phyloP scores from a whole-genome alignment of 1,284 basidiomycete genomes.

The Xerocomus cyaneibrunnescens region DNA sequence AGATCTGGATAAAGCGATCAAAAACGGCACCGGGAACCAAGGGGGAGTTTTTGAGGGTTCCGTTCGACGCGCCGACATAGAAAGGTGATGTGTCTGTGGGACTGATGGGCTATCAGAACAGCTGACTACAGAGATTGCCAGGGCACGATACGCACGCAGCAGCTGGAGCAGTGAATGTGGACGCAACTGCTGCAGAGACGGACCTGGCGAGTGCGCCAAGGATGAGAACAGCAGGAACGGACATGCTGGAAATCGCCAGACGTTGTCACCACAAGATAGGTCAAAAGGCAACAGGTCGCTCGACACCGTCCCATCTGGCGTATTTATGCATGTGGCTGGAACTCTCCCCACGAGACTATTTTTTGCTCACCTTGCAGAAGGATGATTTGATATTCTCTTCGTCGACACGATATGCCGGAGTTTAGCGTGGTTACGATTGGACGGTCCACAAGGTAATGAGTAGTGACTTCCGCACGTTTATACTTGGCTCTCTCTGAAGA shows the following conservation, averaged over 20 bases:
- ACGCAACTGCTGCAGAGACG: slow-evolving; percentile 26
- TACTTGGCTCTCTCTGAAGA: background rate
- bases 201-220: slow-evolving; percentile 21
- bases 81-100: slow-evolving; percentile 31
- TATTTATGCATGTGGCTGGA: slow-evolving; percentile 15
- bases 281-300: background rate
- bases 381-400: background rate
- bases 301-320: slow-evolving; percentile 3
- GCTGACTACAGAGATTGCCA: slow-evolving; percentile 4
- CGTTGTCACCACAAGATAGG: no score
- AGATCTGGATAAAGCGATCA: slow-evolving; percentile 55
- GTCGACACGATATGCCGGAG: background rate
- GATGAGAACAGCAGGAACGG: slow-evolving; percentile 11
- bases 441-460: background rate
- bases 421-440: background rate
- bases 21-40: slow-evolving; percentile 46
- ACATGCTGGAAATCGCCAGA: slow-evolving; percentile 12
- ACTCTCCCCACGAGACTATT: background rate
- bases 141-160: slow-evolving; percentile 21
- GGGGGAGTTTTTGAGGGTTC: slow-evolving; percentile 28
- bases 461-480: background rate
- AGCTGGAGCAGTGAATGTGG: slow-evolving; percentile 33
- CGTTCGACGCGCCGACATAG: slow-evolving; percentile 30
- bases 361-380: no score
- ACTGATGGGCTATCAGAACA: no score